Percentiles rank a stretch among this genome's conserved stretches.
Conservation (phyloP, 352 stramenopile species). For the Phytophthora colocasiae region DNA sequence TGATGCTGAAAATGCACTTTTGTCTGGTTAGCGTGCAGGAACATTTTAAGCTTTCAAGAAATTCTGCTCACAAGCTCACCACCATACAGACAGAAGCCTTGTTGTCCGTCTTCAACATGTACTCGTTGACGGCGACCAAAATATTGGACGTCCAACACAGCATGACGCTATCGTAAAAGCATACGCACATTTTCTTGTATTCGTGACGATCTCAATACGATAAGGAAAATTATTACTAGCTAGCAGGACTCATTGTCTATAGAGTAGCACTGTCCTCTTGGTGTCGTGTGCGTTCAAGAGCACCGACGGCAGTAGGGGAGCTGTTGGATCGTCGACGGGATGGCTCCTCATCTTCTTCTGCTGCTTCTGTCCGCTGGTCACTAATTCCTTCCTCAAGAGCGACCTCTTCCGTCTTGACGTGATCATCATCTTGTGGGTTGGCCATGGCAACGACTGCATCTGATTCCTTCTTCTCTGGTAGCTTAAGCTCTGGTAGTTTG, state of each 20-base stretch:
- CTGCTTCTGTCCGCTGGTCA: background rate
- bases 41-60: no score
- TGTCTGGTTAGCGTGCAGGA: no score
- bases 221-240: conserved; percentile 32
- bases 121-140: no score
- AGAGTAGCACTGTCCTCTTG: conserved; percentile 32
- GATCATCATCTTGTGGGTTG: conserved; percentile 43
- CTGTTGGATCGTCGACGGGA: conserved; percentile 33
- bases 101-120: no score
- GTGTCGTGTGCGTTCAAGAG: conserved; percentile 25
- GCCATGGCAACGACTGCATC: conserved; percentile 31
- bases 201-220: conserved; percentile 17
- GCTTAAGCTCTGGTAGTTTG: conserved; percentile 17
- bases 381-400: conserved; percentile 18
- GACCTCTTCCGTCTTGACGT: conserved; percentile 14
- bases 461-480: conserved; percentile 12
- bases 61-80: no score
- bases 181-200: conserved; percentile 9
- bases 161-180: no score
- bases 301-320: conserved; percentile 19
- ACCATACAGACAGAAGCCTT: no score
- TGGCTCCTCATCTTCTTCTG: conserved; percentile 11
- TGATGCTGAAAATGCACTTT: no score
- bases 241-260: conserved; percentile 15
- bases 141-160: no score